These are phyloP conservation scores for Circinella umbellata DNA, from an alignment of 371 early-diverging fungal species.

Conservation along the genomic window DNA sequence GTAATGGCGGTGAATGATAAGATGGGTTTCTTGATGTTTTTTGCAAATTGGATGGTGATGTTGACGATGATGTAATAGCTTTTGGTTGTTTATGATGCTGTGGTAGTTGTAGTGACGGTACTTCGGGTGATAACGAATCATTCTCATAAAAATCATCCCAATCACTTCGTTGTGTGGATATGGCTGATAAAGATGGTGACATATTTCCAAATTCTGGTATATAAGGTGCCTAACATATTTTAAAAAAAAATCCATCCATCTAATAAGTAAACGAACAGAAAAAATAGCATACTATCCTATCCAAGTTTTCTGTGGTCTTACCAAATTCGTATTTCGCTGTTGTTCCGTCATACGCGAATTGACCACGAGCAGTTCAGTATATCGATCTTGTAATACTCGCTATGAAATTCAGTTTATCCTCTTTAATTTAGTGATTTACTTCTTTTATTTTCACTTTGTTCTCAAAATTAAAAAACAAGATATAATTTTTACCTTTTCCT, in stretches of 20 bases:
- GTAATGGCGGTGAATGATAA: too few relatives aligned
- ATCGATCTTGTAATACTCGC: slow-evolving; percentile 7
- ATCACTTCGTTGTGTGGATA: not conserved
- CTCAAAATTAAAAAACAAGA: not conserved
- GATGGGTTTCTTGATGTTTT: too few relatives aligned
- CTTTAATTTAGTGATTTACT: too few relatives aligned
- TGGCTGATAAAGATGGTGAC: not conserved
- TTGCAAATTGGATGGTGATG: too few relatives aligned
- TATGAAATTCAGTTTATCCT: not conserved
- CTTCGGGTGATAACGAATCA: not conserved
- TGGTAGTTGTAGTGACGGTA: too few relatives aligned
- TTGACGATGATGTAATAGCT: too few relatives aligned
- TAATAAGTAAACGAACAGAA: too few relatives aligned
- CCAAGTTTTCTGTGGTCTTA: not conserved
- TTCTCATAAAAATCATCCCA: not conserved
- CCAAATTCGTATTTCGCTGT: not conserved
- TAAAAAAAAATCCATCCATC: too few relatives aligned
- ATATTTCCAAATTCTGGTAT: not conserved
- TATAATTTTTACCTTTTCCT: slow-evolving; percentile 2
- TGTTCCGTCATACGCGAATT: not conserved
- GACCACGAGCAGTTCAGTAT: not conserved
- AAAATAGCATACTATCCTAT: not conserved
- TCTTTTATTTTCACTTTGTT: too few relatives aligned
- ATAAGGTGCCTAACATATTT: not conserved
- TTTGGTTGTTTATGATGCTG: too few relatives aligned